Conservation (phyloP, 805 yeast genomes). For the Teunomyces gatunensis region DNA sequence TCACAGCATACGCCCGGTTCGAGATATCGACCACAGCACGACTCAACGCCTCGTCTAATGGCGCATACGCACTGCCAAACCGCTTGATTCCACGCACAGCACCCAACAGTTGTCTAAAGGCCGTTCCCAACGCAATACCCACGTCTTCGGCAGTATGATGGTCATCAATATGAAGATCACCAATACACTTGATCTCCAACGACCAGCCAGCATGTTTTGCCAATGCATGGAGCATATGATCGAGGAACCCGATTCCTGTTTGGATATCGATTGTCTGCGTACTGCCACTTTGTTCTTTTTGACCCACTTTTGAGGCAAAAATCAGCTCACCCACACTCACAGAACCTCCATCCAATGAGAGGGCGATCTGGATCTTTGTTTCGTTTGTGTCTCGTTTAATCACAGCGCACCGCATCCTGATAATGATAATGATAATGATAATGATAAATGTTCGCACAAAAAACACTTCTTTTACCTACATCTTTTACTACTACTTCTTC, state of each 20-base stretch:
- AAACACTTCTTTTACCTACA: no score
- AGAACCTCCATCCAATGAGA: constrained; percentile 84
- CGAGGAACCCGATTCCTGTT: constrained; percentile 93
- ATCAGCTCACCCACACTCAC: constrained; percentile 62
- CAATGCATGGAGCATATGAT: constrained; percentile 96
- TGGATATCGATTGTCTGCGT: constrained; percentile 72
- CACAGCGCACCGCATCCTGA: constrained; percentile 35
- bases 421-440: background rate
- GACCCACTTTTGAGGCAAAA: constrained; percentile 31
- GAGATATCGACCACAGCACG: constrained; percentile 96
- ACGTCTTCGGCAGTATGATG: constrained; percentile 97
- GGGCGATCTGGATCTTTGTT: constrained; percentile 84
- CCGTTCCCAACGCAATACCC: constrained; percentile 86
- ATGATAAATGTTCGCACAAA: no score
- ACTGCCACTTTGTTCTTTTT: constrained; percentile 14
- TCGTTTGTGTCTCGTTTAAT: constrained; percentile 83
- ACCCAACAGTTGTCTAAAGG: constrained; percentile 88
- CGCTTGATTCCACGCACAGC: constrained; percentile 87
- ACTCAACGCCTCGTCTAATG: constrained; percentile 92
- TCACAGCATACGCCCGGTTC: constrained; percentile 87
- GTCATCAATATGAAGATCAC: constrained; percentile 94
- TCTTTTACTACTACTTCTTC: background rate
- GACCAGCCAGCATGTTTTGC: constrained; percentile 99
- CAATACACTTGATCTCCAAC: constrained; percentile 80
- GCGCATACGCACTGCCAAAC: constrained; percentile 92